Evolutionary conservation across 2,329 filamentous ascomycete genomes (phyloP).

Genomic region (Penicillium sp.): DNA sequence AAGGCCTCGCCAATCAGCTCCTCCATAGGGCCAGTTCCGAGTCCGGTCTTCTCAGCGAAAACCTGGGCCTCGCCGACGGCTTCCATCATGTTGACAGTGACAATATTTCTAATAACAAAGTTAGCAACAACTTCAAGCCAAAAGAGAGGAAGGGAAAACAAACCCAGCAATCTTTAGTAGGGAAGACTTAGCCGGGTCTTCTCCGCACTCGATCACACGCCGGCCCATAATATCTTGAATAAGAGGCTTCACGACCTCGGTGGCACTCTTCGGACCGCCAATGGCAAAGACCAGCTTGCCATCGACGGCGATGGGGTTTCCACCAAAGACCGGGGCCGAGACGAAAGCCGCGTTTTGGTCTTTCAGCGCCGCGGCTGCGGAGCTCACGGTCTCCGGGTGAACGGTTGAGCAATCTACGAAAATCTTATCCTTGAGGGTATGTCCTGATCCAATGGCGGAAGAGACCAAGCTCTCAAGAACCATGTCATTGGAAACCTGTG

Average conservation of each 20-base stretch:
- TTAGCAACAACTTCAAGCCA: too few species aligned
- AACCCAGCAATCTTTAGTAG: slow-evolving; percentile 52
- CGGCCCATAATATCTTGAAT: slow-evolving; percentile 51
- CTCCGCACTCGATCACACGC: slow-evolving; percentile 49
- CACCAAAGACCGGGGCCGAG: slow-evolving; percentile 51
- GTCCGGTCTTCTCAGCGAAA: slow-evolving; percentile 51
- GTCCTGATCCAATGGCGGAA: slow-evolving; percentile 28
- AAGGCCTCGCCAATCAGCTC: slow-evolving; percentile 50
- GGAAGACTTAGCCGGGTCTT: slow-evolving; percentile 47
- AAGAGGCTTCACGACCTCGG: slow-evolving; percentile 42
- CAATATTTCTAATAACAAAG: slow-evolving; percentile 48
- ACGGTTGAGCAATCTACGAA: slow-evolving; percentile 88
- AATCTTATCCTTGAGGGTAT: slow-evolving; percentile 68
- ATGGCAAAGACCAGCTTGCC: slow-evolving; percentile 53
- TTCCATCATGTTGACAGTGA: slow-evolving; percentile 51
- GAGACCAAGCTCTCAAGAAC: slow-evolving; percentile 40
- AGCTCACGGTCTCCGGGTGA: slow-evolving; percentile 69
- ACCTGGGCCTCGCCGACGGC: slow-evolving; percentile 52
- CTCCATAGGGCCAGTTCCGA: slow-evolving; percentile 48
- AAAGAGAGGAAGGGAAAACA: too few species aligned
- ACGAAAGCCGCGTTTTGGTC: slow-evolving; percentile 43
- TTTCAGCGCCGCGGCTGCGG: slow-evolving; percentile 37
- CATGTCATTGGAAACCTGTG: slow-evolving; percentile 46
- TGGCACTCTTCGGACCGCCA: slow-evolving; percentile 42
- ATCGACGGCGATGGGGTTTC: slow-evolving; percentile 47